Conservation (phyloP, 768 basidiomycete genomes). For the Leccinum barrowsii region DNA sequence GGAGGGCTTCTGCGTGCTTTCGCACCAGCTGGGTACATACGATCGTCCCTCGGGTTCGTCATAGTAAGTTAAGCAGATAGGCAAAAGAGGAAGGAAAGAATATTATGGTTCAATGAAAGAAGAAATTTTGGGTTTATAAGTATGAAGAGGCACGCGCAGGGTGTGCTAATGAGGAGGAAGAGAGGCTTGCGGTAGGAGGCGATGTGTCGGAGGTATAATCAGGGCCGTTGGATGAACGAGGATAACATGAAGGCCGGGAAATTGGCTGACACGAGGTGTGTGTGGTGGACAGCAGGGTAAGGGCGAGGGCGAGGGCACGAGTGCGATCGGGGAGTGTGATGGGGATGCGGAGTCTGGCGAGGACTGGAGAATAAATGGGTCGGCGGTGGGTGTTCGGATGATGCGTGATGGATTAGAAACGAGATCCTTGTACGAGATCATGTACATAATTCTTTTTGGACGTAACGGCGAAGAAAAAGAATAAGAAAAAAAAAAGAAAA, state of each 20-base stretch:
- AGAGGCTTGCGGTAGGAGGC: slow-evolving; percentile 36
- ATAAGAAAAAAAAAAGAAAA: slow-evolving; percentile 12
- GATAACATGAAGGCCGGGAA: slow-evolving; percentile 46
- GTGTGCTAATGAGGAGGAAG: slow-evolving; percentile 41
- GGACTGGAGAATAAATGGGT: slow-evolving; percentile 30
- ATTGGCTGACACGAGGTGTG: slow-evolving; percentile 47
- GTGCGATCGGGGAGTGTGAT: slow-evolving; percentile 28
- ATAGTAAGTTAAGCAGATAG: slow-evolving; percentile 58
- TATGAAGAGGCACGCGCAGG: slow-evolving; percentile 41
- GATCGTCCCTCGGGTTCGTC: slow-evolving; percentile 71
- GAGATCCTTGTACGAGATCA: slow-evolving; percentile 17
- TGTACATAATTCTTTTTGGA: slow-evolving; percentile 17
- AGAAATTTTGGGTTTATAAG: slow-evolving; percentile 54
- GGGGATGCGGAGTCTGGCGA: slow-evolving; percentile 24
- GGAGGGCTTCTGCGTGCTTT: slow-evolving; percentile 64
- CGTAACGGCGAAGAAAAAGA: slow-evolving; percentile 12
- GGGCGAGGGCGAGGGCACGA: slow-evolving; percentile 33
- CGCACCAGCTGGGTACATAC: slow-evolving; percentile 61
- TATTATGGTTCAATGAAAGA: slow-evolving; percentile 42
- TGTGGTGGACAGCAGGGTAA: slow-evolving; percentile 38
- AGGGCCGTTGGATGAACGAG: slow-evolving; percentile 44
- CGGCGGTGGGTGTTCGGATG: slow-evolving; percentile 27
- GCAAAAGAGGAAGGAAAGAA: slow-evolving; percentile 49
- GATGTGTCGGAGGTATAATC: slow-evolving; percentile 38
- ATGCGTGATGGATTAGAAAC: slow-evolving; percentile 21